phyloP scores from a whole-genome alignment of 441 rosid genomes.

The Isatis lusitanica region DNA sequence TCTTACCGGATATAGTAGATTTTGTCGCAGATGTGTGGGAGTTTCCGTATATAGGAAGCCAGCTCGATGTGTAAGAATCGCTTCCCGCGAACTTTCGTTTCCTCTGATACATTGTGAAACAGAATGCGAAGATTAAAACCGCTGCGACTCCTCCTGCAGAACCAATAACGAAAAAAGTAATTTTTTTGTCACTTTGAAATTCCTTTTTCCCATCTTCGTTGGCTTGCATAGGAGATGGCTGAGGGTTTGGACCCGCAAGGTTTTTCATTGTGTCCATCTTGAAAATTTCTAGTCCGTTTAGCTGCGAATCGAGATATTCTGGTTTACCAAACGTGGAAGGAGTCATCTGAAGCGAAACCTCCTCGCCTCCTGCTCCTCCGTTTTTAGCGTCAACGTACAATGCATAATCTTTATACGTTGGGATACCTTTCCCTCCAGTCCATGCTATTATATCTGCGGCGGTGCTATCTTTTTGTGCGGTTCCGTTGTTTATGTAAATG shows the following conservation, averaged over 20 bases:
- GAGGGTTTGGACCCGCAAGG: conserved; percentile 57
- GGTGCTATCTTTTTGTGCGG: conserved; percentile 39
- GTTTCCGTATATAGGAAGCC: conserved; percentile 53
- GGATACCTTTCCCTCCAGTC: conserved; percentile 46
- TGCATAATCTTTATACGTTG: conserved; percentile 52
- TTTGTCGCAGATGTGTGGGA: conserved; percentile 44
- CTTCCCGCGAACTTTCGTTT: conserved; percentile 28
- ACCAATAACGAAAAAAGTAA: conserved; percentile 35
- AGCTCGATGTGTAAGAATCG: conserved; percentile 28
- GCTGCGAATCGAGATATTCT: conserved; percentile 41
- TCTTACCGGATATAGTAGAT: conserved; percentile 42
- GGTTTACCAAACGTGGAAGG: conserved; percentile 42
- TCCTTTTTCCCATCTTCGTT: conserved; percentile 33
- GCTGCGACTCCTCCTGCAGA: conserved; percentile 43
- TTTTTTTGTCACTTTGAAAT: conserved; percentile 5
- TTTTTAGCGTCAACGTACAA: conserved; percentile 29
- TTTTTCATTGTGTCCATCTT: conserved; percentile 44
- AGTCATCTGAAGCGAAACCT: conserved; percentile 45
- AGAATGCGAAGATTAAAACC: conserved; percentile 35
- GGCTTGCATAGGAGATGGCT: conserved; percentile 48
- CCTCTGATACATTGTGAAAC: conserved; percentile 38
- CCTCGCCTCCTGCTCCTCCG: conserved; percentile 34
- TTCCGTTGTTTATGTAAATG: conserved; percentile 51
- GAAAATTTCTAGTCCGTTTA: conserved; percentile 63
- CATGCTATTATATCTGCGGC: conserved; percentile 53